A percentile compares a stretch with the other conserved stretches of the same genome.
phyloP scores from a whole-genome alignment of 2,329 filamentous ascomycete species.

The Periconia sp. region DNA sequence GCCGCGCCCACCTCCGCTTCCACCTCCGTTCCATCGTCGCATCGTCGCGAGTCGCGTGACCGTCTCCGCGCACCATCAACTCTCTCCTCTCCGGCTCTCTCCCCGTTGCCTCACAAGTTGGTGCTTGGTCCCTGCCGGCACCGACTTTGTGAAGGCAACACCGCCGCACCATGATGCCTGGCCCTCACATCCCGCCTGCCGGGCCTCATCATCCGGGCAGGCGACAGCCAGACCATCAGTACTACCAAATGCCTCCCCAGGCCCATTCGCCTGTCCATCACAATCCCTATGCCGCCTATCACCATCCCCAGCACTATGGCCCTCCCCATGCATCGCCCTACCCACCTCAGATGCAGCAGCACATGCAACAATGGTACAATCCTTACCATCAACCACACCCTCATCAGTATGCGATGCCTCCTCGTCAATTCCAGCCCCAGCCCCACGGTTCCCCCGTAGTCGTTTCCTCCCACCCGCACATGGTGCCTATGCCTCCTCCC shows the following conservation, averaged over 20 bases:
- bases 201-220: conserved; percentile 43
- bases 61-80: not conserved
- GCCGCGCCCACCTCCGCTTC: not conserved
- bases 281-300: conserved; percentile 42
- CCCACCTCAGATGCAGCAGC: conserved; percentile 39
- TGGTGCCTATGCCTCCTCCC: conserved; percentile 51
- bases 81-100: conserved; percentile 2
- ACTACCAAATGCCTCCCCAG: conserved; percentile 38
- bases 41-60: conserved; percentile 1
- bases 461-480: conserved; percentile 49
- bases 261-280: conserved; percentile 42
- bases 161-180: conserved; percentile 70
- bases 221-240: conserved; percentile 44
- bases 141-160: conserved; percentile 43
- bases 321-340: conserved; percentile 43
- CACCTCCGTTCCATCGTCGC: conserved; percentile 1
- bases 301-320: conserved; percentile 43
- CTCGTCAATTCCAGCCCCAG: conserved; percentile 41
- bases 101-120: conserved; percentile 42
- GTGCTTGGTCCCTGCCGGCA: conserved; percentile 42
- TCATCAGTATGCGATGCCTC: conserved; percentile 43
- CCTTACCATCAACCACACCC: conserved; percentile 44
- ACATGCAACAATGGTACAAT: conserved; percentile 42
- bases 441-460: conserved; percentile 48
- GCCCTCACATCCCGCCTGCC: conserved; percentile 54